These are phyloP conservation scores for Xylariales sp. DNA, from an alignment of 2,329 filamentous ascomycete genomes.

Conservation along the genomic window DNA sequence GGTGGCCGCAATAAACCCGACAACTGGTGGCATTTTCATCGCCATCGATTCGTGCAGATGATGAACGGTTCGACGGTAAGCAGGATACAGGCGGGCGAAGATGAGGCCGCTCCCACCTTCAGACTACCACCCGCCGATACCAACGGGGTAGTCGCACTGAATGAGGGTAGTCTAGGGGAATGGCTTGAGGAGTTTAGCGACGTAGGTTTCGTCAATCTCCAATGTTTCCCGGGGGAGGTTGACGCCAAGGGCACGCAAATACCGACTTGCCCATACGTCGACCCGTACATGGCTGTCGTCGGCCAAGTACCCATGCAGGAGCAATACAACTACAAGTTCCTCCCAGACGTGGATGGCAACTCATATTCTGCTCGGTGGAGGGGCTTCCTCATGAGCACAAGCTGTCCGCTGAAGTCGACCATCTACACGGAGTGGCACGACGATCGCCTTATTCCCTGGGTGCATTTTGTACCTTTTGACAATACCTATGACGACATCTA, in stretches of 20 bases:
- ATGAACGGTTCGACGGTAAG: slow-evolving; percentile 44
- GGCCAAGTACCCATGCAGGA: slow-evolving; percentile 36
- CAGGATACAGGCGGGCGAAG: slow-evolving; percentile 37
- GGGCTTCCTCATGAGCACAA: slow-evolving; percentile 59
- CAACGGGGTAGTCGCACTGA: slow-evolving; percentile 24
- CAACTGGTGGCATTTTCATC: slow-evolving; percentile 65
- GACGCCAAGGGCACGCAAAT: not conserved
- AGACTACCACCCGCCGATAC: slow-evolving; percentile 38
- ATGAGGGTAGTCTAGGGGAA: slow-evolving; percentile 30
- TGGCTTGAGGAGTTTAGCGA: slow-evolving; percentile 37
- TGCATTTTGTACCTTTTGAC: slow-evolving; percentile 69
- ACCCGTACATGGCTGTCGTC: slow-evolving; percentile 29
- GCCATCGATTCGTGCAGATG: slow-evolving; percentile 64
- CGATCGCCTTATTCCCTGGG: slow-evolving; percentile 62
- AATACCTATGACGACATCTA: slow-evolving; percentile 65
- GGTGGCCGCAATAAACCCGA: slow-evolving; percentile 43
- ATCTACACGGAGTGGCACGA: slow-evolving; percentile 75
- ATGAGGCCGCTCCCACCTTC: slow-evolving; percentile 39
- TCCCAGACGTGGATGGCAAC: slow-evolving; percentile 69
- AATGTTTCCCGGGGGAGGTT: slow-evolving; percentile 27
- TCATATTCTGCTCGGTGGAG: slow-evolving; percentile 59
- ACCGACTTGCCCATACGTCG: slow-evolving; percentile 24
- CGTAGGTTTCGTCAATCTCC: slow-evolving; percentile 37
- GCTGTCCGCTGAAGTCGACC: slow-evolving; percentile 65
- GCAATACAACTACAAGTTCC: slow-evolving; percentile 57